Conservation (phyloP, 2,329 filamentous ascomycete species). For the Lachnellula hyalina region DNA sequence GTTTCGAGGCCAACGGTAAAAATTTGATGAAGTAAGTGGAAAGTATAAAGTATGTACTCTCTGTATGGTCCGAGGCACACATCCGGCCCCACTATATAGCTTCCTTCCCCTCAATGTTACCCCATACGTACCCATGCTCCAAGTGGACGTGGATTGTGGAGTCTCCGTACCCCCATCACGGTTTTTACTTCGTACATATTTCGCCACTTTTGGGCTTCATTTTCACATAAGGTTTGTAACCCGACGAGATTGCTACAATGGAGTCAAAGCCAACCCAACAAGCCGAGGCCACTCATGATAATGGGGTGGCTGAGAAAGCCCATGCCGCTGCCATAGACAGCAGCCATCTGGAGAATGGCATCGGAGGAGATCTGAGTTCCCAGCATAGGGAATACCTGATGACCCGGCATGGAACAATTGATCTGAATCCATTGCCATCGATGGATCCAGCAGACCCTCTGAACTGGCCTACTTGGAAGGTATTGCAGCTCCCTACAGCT, state of each 20-base stretch:
- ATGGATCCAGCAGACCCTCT: conserved; percentile 46
- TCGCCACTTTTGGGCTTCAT: not conserved
- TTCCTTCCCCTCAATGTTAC: too few species aligned
- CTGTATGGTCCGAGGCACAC: too few species aligned
- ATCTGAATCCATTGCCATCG: conserved; percentile 47
- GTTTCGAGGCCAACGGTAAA: too few species aligned
- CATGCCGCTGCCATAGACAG: not conserved
- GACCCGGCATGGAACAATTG: conserved; percentile 45
- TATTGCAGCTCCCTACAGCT: conserved; percentile 12
- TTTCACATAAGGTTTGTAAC: not conserved
- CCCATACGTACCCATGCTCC: too few species aligned
- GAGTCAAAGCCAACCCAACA: not conserved
- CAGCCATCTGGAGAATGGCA: not conserved
- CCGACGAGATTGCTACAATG: not conserved
- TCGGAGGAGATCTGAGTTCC: not conserved
- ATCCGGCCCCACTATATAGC: too few species aligned
- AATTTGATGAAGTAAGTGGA: too few species aligned
- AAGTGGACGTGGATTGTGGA: too few species aligned
- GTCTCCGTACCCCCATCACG: too few species aligned
- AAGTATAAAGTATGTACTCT: too few species aligned
- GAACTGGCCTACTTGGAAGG: conserved; percentile 50
- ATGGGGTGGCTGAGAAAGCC: not conserved
- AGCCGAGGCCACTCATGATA: not conserved
- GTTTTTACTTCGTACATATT: too few species aligned
- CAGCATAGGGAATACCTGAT: conserved; percentile 45